Evolutionary conservation across 306 rosid species (phyloP), one percentile per base, ranked within the genome.

Genomic region (Sechiopsis laciniata): DNA sequence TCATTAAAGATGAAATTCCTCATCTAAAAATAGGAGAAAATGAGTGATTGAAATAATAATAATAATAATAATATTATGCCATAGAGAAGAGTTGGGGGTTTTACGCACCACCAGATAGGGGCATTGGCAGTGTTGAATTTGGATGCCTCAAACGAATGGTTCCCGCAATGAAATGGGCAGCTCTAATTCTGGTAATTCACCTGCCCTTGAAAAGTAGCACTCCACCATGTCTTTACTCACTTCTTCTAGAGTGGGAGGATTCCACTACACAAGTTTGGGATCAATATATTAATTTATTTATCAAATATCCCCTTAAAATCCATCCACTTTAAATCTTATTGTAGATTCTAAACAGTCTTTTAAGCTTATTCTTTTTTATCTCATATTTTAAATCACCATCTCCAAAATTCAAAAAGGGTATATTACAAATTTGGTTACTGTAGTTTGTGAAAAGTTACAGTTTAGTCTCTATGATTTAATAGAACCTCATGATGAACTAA

Each of bases 191-290:
- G 95, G 83, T 71, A 70, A 62, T 77, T 87, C 97, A n/a, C 75
- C 66, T 19, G 82, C 79, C 2, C 85, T 86, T 19, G 85, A 85
- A 83, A 91, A 86, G 79, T 88, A 76, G 77, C 76, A 53, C 9
- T 94, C 89, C 48, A 94, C 96, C 92, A 94, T 91, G 87, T 88
- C 96, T 46, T 85, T 76, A 48, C 97, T 80, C 77, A 88, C 92
- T 10, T 88, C 96, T 62, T 78, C 85, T 66, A 91, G 76, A 63
- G 72, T 84, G 8, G 91, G 91, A 24, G 96, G 99, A 42, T 94
- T 83, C 97, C 99, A 94, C 99, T 94, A 86, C 80, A 87, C 11
- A 42, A 56, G 10, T 82, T 82, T 58, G 42, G 56, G 12, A 84
- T 74, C 16, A 17, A 74, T 5, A 12, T 59, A 71, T n/a, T 54